phyloP scores from a whole-genome alignment of 352 stramenopile genomes.

The Globisporangium perplexum region DNA sequence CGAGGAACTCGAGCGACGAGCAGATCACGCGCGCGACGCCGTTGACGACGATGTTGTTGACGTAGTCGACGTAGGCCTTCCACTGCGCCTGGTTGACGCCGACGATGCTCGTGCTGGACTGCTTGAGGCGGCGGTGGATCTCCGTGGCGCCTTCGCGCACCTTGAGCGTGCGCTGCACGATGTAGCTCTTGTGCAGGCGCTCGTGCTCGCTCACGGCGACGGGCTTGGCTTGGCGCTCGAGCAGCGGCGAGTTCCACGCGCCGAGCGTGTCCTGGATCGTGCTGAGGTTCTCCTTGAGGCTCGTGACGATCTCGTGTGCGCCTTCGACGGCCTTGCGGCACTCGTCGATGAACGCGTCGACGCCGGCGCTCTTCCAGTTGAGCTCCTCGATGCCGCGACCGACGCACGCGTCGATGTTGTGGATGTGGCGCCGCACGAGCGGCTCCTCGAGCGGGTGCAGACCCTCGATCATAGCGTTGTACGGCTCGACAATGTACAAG shows the following conservation, averaged over 20 bases:
- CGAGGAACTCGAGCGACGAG: conserved; percentile 88
- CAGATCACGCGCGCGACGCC: conserved; percentile 89
- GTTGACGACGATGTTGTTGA: conserved; percentile 96
- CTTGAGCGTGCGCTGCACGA: conserved; percentile 90
- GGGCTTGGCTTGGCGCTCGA: conserved; percentile 95
- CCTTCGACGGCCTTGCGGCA: conserved; percentile 77
- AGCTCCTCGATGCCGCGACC: conserved; percentile 91
- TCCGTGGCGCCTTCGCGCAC: conserved; percentile 94
- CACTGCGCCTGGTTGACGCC: conserved; percentile 94
- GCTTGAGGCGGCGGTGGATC: conserved; percentile 95
- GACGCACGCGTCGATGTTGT: conserved; percentile 94
- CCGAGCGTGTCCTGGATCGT: conserved; percentile 92
- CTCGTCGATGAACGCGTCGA: conserved; percentile 94
- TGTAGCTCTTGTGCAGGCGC: conserved; percentile 91
- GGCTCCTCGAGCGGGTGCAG: conserved; percentile 96
- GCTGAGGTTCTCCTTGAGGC: conserved; percentile 96
- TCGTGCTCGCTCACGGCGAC: conserved; percentile 96
- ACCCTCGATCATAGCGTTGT: conserved; percentile 96
- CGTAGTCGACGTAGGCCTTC: conserved; percentile 97
- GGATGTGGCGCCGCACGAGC: conserved; percentile 92
- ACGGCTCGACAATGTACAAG: conserved; percentile 97
- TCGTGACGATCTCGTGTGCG: conserved; percentile 92
- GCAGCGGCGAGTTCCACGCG: conserved; percentile 90
- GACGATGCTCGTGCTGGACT: conserved; percentile 94
- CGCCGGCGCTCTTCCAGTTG: conserved; percentile 94